These are phyloP conservation scores for Penicillium herquei DNA, from an alignment of 495 filamentous ascomycete genomes.

Conservation along the genomic window DNA sequence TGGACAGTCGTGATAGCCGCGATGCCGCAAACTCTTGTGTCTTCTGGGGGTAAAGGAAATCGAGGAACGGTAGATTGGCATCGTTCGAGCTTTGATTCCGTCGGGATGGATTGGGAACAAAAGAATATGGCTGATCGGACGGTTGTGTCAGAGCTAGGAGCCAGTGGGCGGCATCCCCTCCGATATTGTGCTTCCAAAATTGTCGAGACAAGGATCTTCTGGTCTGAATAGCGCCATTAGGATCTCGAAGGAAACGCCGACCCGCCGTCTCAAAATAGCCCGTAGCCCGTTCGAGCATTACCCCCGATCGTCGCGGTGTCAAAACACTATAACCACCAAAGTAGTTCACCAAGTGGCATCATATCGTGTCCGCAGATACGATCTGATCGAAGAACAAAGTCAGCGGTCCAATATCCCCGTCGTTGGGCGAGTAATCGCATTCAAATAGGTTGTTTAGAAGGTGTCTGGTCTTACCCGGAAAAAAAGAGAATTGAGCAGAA, in stretches of 20 bases:
- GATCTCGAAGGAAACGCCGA: conserved; percentile 61
- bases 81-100: conserved; percentile 17
- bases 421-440: background rate
- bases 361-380: conserved; percentile 20
- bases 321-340: conserved; percentile 32
- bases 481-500: background rate
- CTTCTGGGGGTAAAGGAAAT: conserved; percentile 41
- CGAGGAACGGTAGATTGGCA: conserved; percentile 29
- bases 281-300: conserved; percentile 83
- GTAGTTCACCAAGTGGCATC: conserved; percentile 19
- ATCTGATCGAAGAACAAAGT: background rate
- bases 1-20: conserved; percentile 24
- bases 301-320: conserved; percentile 49
- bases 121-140: conserved; percentile 19
- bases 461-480: background rate
- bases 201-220: conserved; percentile 59
- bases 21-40: conserved; percentile 23
- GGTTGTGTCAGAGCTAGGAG: conserved; percentile 34
- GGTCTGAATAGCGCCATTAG: conserved; percentile 52
- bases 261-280: conserved; percentile 76
- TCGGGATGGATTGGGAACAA: conserved; percentile 10
- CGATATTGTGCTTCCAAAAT: conserved; percentile 66
- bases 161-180: conserved; percentile 55
- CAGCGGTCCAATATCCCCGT: background rate
- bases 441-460: conserved; percentile 13